Percentiles rank a stretch among this genome's conserved stretches.
phyloP scores from a whole-genome alignment of 768 basidiomycete genomes.

The Phlegmacium glaucopus region DNA sequence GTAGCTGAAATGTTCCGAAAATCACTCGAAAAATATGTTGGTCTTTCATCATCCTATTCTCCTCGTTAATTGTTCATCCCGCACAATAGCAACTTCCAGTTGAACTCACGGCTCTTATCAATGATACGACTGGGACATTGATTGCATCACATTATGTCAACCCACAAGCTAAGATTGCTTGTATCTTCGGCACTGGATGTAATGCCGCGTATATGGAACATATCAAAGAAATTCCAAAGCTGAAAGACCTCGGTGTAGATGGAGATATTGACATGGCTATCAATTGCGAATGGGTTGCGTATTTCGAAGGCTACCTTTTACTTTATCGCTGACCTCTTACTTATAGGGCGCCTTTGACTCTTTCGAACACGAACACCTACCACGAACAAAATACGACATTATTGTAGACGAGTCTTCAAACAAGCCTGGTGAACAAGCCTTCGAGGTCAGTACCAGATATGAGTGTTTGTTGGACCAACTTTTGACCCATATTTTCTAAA shows the following conservation, averaged over 20 bases:
- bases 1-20: constrained; percentile 91
- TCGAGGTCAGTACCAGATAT: constrained; percentile 55
- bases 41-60: constrained; percentile 21
- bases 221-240: constrained; percentile 81
- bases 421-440: constrained; percentile 94
- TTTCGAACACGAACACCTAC: constrained; percentile 90
- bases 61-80: background rate
- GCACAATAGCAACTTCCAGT: constrained; percentile 72
- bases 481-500: constrained; percentile 19
- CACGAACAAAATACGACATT: constrained; percentile 91
- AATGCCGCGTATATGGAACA: constrained; percentile 99
- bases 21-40: constrained; percentile 72
- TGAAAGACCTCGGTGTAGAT: constrained; percentile 69
- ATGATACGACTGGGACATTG: constrained; percentile 97
- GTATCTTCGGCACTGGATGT: constrained; percentile 97
- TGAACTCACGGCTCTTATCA: constrained; percentile 83
- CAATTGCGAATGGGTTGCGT: constrained; percentile 92
- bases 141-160: constrained; percentile 97
- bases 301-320: constrained; percentile 13
- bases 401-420: constrained; percentile 93
- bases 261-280: constrained; percentile 78
- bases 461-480: background rate
- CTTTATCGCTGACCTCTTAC: background rate
- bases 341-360: constrained; percentile 94
- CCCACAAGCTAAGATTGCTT: constrained; percentile 85